Percentiles rank a stretch among this genome's conserved stretches.
Conservation (phyloP, 352 stramenopile genomes). For the Pythium guiyangense region DNA sequence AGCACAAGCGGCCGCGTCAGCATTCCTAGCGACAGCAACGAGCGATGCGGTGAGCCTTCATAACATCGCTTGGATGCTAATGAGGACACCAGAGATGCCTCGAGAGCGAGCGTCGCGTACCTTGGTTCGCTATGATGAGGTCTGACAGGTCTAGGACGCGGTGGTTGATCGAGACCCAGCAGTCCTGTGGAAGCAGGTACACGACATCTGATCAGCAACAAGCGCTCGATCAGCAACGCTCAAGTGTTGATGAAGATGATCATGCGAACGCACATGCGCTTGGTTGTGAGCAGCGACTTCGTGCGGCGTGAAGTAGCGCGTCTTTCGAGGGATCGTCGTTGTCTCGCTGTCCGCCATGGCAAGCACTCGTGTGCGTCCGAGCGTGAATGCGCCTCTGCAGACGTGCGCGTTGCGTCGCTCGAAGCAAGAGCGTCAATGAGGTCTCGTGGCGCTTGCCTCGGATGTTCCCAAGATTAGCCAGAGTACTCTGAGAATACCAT, state of each 20-base stretch:
- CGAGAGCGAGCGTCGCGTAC: constrained; percentile 11
- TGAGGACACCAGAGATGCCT: not conserved
- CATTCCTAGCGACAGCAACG: constrained; percentile 22
- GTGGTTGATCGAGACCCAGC: constrained; percentile 70
- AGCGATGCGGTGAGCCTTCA: not conserved
- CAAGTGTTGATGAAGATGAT: not conserved
- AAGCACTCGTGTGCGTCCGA: no score
- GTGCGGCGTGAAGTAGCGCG: constrained; percentile 65
- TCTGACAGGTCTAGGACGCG: constrained; percentile 82
- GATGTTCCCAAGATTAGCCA: no score
- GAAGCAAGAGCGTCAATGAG: no score
- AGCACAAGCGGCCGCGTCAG: constrained; percentile 80
- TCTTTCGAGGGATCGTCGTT: not conserved
- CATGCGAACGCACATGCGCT: constrained; percentile 35
- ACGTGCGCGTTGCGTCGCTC: no score
- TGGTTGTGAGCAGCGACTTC: constrained; percentile 86
- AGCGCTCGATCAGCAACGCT: not conserved
- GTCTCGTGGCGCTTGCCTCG: no score
- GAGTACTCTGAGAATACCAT: no score
- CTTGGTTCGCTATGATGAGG: constrained; percentile 62
- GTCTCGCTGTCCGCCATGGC: not conserved
- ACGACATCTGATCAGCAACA: not conserved
- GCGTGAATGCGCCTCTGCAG: no score
- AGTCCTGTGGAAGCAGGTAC: constrained; percentile 37
- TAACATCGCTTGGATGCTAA: not conserved